Percentiles rank a stretch among this genome's conserved stretches.
These are phyloP conservation scores for Gonapodya sp. DNA, from an alignment of 192 early-diverging fungal species.

Conservation along the genomic window DNA sequence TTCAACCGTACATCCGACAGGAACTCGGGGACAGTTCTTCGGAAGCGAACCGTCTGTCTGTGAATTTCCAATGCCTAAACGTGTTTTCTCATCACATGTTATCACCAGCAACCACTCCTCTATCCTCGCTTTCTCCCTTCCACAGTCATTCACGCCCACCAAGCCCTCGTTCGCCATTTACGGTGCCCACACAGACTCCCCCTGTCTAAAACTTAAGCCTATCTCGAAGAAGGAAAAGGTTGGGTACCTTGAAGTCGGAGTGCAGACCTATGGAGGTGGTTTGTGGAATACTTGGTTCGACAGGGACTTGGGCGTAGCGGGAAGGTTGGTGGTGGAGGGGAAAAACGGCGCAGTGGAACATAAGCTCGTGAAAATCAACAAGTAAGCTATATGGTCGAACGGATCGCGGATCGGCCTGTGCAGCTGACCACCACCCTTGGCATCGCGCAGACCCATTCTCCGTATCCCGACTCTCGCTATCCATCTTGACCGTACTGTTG, in stretches of 20 bases:
- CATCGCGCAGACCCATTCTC: slow-evolving; percentile 62
- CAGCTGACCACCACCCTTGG: not conserved
- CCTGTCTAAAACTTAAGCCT: slow-evolving; percentile 95
- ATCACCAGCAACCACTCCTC: slow-evolving; percentile 1
- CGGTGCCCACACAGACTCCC: slow-evolving; percentile 95
- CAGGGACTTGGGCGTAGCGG: slow-evolving; percentile 89
- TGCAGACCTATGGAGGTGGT: slow-evolving; percentile 92
- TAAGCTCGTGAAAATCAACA: slow-evolving; percentile 63
- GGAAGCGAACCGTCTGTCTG: not conserved
- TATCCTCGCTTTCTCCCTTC: slow-evolving; percentile 1
- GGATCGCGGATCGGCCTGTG: not conserved
- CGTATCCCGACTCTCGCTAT: slow-evolving; percentile 95
- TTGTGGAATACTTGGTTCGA: slow-evolving; percentile 99
- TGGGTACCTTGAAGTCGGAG: slow-evolving; percentile 84
- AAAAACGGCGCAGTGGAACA: slow-evolving; percentile 59
- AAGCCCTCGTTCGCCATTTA: slow-evolving; percentile 68
- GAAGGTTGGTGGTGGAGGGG: slow-evolving; percentile 75
- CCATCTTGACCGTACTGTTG: slow-evolving; percentile 77
- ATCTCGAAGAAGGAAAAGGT: slow-evolving; percentile 78
- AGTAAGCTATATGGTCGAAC: not conserved
- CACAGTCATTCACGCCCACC: not conserved
- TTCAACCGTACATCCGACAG: no score
- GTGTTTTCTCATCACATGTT: not conserved
- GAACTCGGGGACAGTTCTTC: not conserved
- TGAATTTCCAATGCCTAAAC: not conserved